Evolutionary conservation across 257 asterid genomes (phyloP).

Genomic region (Oldenlandia corymbosa): DNA sequence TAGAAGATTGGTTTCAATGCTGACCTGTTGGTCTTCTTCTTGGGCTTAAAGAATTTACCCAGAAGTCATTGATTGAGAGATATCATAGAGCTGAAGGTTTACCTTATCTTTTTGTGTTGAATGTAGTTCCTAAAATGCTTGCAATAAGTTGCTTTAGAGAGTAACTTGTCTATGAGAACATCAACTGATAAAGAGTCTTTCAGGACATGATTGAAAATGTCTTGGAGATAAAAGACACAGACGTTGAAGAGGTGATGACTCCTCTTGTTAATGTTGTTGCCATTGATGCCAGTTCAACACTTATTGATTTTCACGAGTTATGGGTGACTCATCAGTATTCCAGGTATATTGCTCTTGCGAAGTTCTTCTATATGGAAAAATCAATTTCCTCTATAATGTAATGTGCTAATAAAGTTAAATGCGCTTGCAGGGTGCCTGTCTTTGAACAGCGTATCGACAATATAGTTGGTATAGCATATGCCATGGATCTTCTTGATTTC

Average conservation of each 20-base stretch:
- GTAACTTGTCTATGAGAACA: slow-evolving; percentile 4
- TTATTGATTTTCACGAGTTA: slow-evolving; percentile 82
- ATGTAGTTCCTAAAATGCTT: too few relatives aligned
- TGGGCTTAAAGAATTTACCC: too few relatives aligned
- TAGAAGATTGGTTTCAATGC: too few relatives aligned
- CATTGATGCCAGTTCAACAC: slow-evolving; percentile 82
- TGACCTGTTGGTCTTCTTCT: too few relatives aligned
- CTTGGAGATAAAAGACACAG: slow-evolving; percentile 95
- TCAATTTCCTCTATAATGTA: neutral
- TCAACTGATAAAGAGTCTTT: slow-evolving; percentile 23
- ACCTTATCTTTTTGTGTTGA: neutral
- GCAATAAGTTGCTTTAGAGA: too few relatives aligned
- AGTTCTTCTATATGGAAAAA: slow-evolving; percentile 2
- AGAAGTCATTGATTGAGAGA: too few relatives aligned
- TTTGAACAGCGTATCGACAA: slow-evolving; percentile 96
- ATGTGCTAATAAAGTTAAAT: slow-evolving; percentile 16
- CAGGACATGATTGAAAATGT: slow-evolving; percentile 99
- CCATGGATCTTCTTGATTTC: slow-evolving; percentile 93
- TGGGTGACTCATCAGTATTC: slow-evolving; percentile 99
- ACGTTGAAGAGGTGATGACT: slow-evolving; percentile 99
- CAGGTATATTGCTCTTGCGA: slow-evolving; percentile 41
- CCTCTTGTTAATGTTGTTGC: slow-evolving; percentile 98
- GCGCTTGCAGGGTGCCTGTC: slow-evolving; percentile 79
- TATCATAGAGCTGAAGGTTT: neutral
- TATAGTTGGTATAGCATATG: slow-evolving; percentile 97